Base-by-base conservation (phyloP, 2,329 filamentous ascomycete species). In the Claviceps sorghi region DNA sequence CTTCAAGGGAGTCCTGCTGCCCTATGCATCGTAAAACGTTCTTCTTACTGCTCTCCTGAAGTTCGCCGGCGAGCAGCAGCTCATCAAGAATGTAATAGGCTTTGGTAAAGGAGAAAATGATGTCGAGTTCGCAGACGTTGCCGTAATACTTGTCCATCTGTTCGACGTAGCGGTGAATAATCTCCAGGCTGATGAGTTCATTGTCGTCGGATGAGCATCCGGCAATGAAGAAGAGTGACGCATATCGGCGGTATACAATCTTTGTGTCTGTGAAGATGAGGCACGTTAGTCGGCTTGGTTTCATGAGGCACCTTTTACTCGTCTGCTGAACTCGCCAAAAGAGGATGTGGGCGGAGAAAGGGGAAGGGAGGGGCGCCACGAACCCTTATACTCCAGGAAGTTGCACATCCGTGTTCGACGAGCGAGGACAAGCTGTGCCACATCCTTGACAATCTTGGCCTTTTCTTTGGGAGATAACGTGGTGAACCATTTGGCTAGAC, bases 91-190 rank as follows among this genome's bases (percentile, higher is more conserved):
- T 98, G 71, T 97, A 98, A 71, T 98, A 98, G 55, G 93, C 93
- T 71, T 98, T 98, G 62, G 95, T 95, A 69, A 98, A 98, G 68
- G 95, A 97, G 80, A 98, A 98, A 69, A 98, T 98, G 71, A 97
- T 96, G 69, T 97, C 90, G 58, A 98, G 80, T 74, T 98, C 93
- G 82, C 93, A 98, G 55, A 98, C 93, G 69, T 98, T 98, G 69
- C 93, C 93, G 70, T 97, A 98, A 75, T 98, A 98, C 70, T 98
- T 98, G 78, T 98, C 93, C 93, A 98, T 98, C 73, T 98, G 93
- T 71, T 98, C 93, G 65, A 98, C 93, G 68, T 98, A 98, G 71
- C 93, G 88, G 70, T 98, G 93, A 63, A 98, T 94, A 66, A 98
- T 89, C 70, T 98, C 93, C 66, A 98, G 88, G 26, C 88, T 95